These are phyloP conservation scores for Carex cristatella DNA, from an alignment of 176 grass and related monocot genomes.

Conservation along the genomic window DNA sequence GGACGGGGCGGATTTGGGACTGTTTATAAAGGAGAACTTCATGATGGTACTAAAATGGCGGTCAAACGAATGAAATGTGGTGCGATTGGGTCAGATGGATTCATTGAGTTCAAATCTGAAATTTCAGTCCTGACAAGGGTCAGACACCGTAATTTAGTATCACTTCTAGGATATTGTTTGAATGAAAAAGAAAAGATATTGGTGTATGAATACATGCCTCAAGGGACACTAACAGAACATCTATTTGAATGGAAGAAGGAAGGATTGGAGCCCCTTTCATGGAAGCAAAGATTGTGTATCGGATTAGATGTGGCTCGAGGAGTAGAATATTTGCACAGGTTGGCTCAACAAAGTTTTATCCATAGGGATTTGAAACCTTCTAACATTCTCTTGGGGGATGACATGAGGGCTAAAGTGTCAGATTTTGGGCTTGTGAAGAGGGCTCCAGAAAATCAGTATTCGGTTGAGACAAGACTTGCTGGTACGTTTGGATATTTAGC, in stretches of 20 bases:
- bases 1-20: conserved; percentile 14
- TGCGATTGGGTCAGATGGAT: not conserved
- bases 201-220: conserved; percentile 25
- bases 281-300: conserved; percentile 9
- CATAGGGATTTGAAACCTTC: conserved; percentile 27
- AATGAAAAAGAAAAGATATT: conserved; percentile 23
- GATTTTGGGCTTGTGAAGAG: conserved; percentile 22
- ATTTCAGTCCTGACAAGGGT: conserved; percentile 19
- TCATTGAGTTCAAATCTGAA: conserved; percentile 24
- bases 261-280: conserved; percentile 9
- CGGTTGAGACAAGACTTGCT: conserved; percentile 18
- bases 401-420: conserved; percentile 25
- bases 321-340: conserved; percentile 23
- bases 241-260: conserved; percentile 23
- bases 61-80: conserved; percentile 18
- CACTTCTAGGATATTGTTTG: conserved; percentile 23
- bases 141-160: conserved; percentile 10
- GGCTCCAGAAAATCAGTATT: not conserved
- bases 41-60: conserved; percentile 20
- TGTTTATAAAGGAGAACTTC: conserved; percentile 18
- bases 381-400: conserved; percentile 23
- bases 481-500: conserved; percentile 24
- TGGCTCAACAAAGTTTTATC: conserved; percentile 25
- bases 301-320: conserved; percentile 23
- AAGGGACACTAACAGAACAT: conserved; percentile 15